Percentiles rank a stretch among this genome's conserved stretches.
Evolutionary conservation across 345 rosid genomes (phyloP).

Genomic region (Camelina hispida): DNA sequence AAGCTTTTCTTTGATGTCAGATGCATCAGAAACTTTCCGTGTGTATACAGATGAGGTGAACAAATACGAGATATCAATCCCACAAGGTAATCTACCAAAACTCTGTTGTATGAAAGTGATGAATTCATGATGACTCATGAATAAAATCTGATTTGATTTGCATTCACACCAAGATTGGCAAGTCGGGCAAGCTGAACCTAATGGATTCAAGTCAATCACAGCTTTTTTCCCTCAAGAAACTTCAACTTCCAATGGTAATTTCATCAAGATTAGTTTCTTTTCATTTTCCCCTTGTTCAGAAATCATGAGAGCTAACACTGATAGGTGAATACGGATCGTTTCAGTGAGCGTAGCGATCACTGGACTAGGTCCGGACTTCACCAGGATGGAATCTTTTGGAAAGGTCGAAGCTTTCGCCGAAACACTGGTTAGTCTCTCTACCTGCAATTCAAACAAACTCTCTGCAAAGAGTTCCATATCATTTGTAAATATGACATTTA

Average conservation of each 20-base stretch:
- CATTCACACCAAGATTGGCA: slow-evolving; percentile 61
- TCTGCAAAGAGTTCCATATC: neutral
- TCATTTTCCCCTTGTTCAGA: neutral
- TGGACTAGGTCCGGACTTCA: slow-evolving; percentile 92
- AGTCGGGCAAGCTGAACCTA: slow-evolving; percentile 71
- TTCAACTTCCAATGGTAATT: slow-evolving; percentile 65
- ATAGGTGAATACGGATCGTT: neutral
- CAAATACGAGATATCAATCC: slow-evolving; percentile 82
- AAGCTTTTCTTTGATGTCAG: slow-evolving; percentile 33
- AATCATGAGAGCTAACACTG: slow-evolving; percentile 2
- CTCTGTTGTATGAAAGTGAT: too few relatives aligned
- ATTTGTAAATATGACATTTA: neutral
- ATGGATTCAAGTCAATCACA: slow-evolving; percentile 81
- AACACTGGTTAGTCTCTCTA: slow-evolving; percentile 60
- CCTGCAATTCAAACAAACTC: slow-evolving; percentile 11
- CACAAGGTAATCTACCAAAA: slow-evolving; percentile 60
- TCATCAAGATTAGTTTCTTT: neutral
- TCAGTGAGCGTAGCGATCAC: slow-evolving; percentile 54
- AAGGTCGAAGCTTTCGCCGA: slow-evolving; percentile 93
- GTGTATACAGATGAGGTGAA: slow-evolving; percentile 72
- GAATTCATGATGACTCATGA: neutral
- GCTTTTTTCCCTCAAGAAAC: slow-evolving; percentile 81
- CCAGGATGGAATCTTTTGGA: slow-evolving; percentile 90
- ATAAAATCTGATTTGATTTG: slow-evolving; percentile 15
- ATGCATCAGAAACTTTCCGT: slow-evolving; percentile 52